Conservation (phyloP, 257 asterid genomes). For the Gynochthodes officinalis region DNA sequence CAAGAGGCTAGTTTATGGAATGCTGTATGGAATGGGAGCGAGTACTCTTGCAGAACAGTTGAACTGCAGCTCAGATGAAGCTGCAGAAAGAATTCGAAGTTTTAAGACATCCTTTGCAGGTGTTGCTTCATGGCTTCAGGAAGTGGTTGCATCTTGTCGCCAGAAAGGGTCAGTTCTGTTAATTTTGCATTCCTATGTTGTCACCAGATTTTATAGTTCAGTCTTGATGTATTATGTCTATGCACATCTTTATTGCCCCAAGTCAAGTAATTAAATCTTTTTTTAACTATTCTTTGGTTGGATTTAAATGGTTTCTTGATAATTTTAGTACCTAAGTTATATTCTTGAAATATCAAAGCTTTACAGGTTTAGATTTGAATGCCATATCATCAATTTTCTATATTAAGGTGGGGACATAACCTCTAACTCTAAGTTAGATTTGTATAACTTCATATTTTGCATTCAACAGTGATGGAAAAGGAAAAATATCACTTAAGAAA, state of each 20-base stretch:
- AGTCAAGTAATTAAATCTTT: background rate
- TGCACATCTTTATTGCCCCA: too few species aligned
- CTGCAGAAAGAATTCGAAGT: conserved; percentile 69
- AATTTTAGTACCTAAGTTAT: background rate
- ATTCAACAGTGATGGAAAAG: too few species aligned
- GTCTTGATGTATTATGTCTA: background rate
- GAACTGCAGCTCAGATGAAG: conserved; percentile 74
- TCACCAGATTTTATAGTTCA: background rate
- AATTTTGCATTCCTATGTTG: conserved; percentile 1
- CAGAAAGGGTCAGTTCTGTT: conserved; percentile 71
- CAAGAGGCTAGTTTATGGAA: conserved; percentile 85
- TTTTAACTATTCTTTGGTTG: background rate
- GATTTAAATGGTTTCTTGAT: background rate
- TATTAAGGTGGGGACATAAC: background rate
- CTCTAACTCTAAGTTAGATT: too few species aligned
- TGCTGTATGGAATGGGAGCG: conserved; percentile 90
- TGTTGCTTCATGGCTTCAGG: conserved; percentile 91
- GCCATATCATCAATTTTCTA: background rate
- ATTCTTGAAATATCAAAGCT: background rate
- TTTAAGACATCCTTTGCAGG: conserved; percentile 85
- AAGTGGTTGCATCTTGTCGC: conserved; percentile 70
- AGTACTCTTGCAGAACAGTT: conserved; percentile 77
- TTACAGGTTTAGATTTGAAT: background rate
- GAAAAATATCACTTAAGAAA: background rate
- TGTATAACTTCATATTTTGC: too few species aligned